Conservation (phyloP, 2,329 filamentous ascomycete genomes). For the Ascocoryne sarcoides region DNA sequence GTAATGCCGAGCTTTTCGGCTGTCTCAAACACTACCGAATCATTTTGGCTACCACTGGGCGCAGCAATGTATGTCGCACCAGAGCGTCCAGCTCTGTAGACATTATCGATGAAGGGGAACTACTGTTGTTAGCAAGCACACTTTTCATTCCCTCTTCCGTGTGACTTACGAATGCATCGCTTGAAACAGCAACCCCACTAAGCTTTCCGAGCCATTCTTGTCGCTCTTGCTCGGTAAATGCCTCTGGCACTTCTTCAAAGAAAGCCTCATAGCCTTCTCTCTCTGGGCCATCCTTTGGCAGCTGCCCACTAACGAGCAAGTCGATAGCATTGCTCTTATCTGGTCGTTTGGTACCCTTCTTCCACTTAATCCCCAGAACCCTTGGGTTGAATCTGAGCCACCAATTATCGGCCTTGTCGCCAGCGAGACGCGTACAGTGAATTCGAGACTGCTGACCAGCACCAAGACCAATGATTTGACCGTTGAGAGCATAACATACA, state of each 20-base stretch:
- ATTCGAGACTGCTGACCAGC: slow-evolving; percentile 97
- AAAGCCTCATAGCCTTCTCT: slow-evolving; percentile 77
- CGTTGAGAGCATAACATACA: slow-evolving; percentile 92
- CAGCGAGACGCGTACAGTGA: slow-evolving; percentile 94
- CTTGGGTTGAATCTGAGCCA: slow-evolving; percentile 97
- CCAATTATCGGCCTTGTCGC: slow-evolving; percentile 99
- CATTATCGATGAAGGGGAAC: slow-evolving; percentile 98
- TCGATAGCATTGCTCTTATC: slow-evolving; percentile 99
- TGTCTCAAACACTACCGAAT: slow-evolving; percentile 72
- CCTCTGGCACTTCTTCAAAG: slow-evolving; percentile 79
- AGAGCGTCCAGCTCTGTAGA: slow-evolving; percentile 81
- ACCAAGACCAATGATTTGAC: slow-evolving; percentile 87
- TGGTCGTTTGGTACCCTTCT: slow-evolving; percentile 90
- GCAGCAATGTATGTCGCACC: slow-evolving; percentile 95
- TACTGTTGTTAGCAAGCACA: slow-evolving; percentile 32
- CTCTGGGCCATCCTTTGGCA: slow-evolving; percentile 77
- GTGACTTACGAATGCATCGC: slow-evolving; percentile 81
- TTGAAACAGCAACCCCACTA: slow-evolving; percentile 74
- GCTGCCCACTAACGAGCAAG: slow-evolving; percentile 81
- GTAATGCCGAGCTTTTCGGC: slow-evolving; percentile 87
- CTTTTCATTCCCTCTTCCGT: too few relatives aligned
- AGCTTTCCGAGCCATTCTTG: slow-evolving; percentile 79
- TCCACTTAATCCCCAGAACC: slow-evolving; percentile 85
- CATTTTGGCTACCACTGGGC: slow-evolving; percentile 83
- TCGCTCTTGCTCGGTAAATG: slow-evolving; percentile 79